Evolutionary conservation across 2,329 filamentous ascomycete species (phyloP).

Genomic region (Claviceps quebecensis): DNA sequence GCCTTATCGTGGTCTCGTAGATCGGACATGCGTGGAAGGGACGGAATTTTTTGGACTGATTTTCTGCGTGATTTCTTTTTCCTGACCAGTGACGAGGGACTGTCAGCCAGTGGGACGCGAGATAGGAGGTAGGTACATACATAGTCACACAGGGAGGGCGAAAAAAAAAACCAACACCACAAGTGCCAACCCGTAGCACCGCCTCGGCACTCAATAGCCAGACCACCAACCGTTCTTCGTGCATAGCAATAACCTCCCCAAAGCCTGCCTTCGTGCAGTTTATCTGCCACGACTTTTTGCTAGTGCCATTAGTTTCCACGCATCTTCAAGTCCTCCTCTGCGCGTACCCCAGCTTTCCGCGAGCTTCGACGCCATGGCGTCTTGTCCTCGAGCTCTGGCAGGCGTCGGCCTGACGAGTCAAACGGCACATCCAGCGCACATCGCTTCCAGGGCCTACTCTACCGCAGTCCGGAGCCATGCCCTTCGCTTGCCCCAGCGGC

Average conservation of each 20-base stretch:
- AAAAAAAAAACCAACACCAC: background rate
- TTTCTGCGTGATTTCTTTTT: background rate
- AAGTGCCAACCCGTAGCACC: background rate
- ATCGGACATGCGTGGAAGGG: background rate
- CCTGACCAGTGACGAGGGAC: background rate
- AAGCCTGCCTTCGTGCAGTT: background rate
- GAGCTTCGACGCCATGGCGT: slow-evolving; percentile 25
- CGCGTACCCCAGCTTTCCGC: background rate
- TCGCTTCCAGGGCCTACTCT: slow-evolving; percentile 21
- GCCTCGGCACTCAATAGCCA: background rate
- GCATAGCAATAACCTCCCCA: background rate
- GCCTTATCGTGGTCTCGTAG: background rate
- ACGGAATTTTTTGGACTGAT: background rate
- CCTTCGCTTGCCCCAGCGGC: slow-evolving; percentile 13
- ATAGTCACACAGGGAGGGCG: background rate
- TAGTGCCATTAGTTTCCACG: background rate
- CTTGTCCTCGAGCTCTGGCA: slow-evolving; percentile 29
- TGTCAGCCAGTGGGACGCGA: background rate
- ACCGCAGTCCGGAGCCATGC: slow-evolving; percentile 16
- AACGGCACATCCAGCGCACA: slow-evolving; percentile 15
- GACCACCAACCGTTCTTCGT: background rate
- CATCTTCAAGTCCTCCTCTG: background rate
- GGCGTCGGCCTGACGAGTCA: slow-evolving; percentile 19
- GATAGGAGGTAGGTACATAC: background rate
- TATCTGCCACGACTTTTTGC: background rate